Evolutionary conservation across 139 green algal genomes (phyloP).

Genomic region (Chlamydomonas eustigma): DNA sequence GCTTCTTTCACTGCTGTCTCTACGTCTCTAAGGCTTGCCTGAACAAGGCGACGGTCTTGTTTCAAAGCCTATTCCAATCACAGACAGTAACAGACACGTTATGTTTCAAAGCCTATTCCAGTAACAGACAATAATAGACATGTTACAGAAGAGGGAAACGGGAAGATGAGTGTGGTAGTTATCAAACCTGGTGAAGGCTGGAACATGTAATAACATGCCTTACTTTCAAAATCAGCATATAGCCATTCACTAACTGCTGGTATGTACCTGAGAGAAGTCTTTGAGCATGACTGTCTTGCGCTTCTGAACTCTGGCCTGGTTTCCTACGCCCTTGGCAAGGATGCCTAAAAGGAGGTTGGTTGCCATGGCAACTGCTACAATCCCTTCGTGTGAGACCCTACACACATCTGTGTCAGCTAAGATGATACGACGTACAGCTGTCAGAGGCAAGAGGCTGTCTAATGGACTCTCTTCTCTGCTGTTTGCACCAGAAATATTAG

Average conservation of each 20-base stretch:
- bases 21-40: not conserved
- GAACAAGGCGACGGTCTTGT: constrained; percentile 4
- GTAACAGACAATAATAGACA: not conserved
- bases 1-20: not conserved
- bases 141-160: not conserved
- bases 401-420: constrained; percentile 48
- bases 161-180: not conserved
- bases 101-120: not conserved
- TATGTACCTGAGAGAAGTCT: constrained; percentile 1
- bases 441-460: constrained; percentile 32
- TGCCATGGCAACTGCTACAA: constrained; percentile 40
- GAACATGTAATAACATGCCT: not conserved
- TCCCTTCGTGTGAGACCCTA: constrained; percentile 41
- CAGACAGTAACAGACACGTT: not conserved
- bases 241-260: too few relatives aligned
- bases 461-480: constrained; percentile 4
- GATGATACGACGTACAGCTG: constrained; percentile 58
- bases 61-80: not conserved
- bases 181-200: not conserved
- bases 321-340: constrained; percentile 35
- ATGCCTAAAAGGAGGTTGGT: constrained; percentile 46
- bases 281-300: constrained; percentile 14
- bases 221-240: not conserved
- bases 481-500: not conserved
- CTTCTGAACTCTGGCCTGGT: constrained; percentile 28